Base-by-base conservation (phyloP, 306 rosid genomes). In the Corylus americana region DNA sequence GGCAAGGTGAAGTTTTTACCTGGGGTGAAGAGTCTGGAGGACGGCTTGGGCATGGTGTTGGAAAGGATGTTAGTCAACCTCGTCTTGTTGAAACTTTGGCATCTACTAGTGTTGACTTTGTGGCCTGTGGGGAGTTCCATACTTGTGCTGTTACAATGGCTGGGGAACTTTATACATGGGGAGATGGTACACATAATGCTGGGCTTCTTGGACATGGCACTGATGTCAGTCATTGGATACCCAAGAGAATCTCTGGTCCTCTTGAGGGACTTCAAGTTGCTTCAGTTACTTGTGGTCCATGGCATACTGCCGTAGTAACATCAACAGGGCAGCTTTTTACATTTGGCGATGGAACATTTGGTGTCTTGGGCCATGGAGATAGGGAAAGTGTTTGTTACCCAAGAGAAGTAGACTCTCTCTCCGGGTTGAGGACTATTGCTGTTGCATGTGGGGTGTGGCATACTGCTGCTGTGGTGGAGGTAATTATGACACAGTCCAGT, bases 1-100 rank as follows among this genome's bases (percentile, higher is more conserved):
- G 99, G 86, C 99, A 96, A 87, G 99, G 98, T 81, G 99, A 91
- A 82, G 81, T 93, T 73, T 96, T 91, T 81, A 91, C 99, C 39
- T 96, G 99, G 99, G 99, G 99, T 11, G 99, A 96, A 88, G 99
- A 93, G 90, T 96, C 98, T 48, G 98, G 99, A 77, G 99, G 99
- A 78, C 91, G 97, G 77, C 99, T 96, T 47, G 99, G 99, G 68
- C 99, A 96, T 83, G 99, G 99, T 70, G 97, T 90, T 73, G 96
- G 92, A 78, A 96, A 86, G 83, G 91, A 96, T 87, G 87, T 90
- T 75, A 84, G 83, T 80, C 99, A 91, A 83, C 99, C 99, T 73
- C 79, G 86, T 79, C 85, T 93, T 66, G 91, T 96, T 82, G 99
- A 96, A 83, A 88, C 98, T 1, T 76, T 96, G 82, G 85, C 94